Evolutionary conservation across 2,329 filamentous ascomycete genomes (phyloP).

Genomic region (Botrytis deweyae): DNA sequence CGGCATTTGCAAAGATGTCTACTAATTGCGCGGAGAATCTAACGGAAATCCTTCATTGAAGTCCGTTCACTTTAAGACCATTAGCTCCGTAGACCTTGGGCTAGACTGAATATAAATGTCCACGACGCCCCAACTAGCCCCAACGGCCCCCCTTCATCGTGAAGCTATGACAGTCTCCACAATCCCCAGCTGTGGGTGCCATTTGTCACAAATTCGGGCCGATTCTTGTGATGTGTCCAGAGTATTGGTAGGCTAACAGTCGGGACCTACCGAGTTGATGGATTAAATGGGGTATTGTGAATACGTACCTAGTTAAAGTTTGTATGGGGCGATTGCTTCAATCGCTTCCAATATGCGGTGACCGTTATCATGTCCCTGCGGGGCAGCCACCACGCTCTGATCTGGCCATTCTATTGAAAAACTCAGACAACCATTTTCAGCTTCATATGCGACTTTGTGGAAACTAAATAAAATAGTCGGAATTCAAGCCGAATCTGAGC

Average conservation of each 20-base stretch:
- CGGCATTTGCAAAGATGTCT: neutral
- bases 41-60: neutral
- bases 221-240: neutral
- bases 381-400: too few relatives aligned
- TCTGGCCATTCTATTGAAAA: neutral
- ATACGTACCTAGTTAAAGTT: too few relatives aligned
- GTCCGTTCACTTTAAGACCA: neutral
- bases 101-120: neutral
- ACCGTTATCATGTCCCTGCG: neutral
- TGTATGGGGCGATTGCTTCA: neutral
- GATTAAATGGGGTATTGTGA: neutral
- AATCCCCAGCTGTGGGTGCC: neutral
- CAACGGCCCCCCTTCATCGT: neutral
- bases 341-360: neutral
- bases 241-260: neutral
- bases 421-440: neutral
- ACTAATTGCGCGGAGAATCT: too few relatives aligned
- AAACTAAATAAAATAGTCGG: neutral
- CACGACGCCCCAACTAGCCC: neutral
- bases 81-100: neutral
- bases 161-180: slow-evolving; percentile 6
- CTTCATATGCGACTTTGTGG: neutral
- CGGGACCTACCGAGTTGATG: neutral
- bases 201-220: neutral
- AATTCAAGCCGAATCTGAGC: neutral